These are phyloP conservation scores for Fusarium praegraminearum DNA, from an alignment of 2,329 filamentous ascomycete species.

Conservation along the genomic window DNA sequence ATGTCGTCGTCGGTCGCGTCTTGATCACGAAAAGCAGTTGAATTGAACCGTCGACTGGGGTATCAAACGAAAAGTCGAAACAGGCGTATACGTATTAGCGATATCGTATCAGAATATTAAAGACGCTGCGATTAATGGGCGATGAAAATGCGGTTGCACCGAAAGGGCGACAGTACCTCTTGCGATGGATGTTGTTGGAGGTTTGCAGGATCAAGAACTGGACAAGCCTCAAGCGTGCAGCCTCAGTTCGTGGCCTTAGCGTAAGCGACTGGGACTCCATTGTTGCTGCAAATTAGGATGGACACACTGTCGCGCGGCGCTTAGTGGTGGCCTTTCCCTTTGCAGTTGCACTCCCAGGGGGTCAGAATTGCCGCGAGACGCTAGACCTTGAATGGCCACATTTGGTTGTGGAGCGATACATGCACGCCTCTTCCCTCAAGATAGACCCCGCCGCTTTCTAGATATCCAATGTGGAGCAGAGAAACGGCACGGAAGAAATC, in stretches of 20 bases:
- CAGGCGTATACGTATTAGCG: constrained; percentile 15
- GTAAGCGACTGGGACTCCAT: constrained; percentile 17
- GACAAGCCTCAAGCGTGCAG: constrained; percentile 28
- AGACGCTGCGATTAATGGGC: constrained; percentile 1
- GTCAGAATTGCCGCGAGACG: constrained; percentile 33
- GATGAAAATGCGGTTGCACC: constrained; percentile 24
- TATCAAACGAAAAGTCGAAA: constrained; percentile 18
- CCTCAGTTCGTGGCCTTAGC: constrained; percentile 19
- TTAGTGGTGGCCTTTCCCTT: constrained; percentile 29
- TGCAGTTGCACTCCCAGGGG: constrained; percentile 2
- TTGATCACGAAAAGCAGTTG: constrained; percentile 18
- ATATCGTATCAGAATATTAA: constrained; percentile 5
- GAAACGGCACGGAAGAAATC: constrained; percentile 35
- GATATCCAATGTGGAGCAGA: constrained; percentile 37
- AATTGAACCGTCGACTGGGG: constrained; percentile 7
- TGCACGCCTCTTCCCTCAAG: constrained; percentile 33
- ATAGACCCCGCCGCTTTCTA: constrained; percentile 23
- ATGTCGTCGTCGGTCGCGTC: constrained; percentile 26
- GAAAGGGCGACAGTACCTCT: constrained; percentile 33
- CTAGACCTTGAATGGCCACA: constrained; percentile 37
- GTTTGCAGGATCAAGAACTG: constrained; percentile 33
- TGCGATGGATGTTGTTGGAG: constrained; percentile 29
- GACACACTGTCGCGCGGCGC: constrained; percentile 38
- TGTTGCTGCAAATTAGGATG: constrained; percentile 39
- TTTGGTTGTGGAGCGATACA: constrained; percentile 22